These are phyloP conservation scores for Pisolithus orientalis DNA, from an alignment of 768 basidiomycete genomes.

Conservation along the genomic window DNA sequence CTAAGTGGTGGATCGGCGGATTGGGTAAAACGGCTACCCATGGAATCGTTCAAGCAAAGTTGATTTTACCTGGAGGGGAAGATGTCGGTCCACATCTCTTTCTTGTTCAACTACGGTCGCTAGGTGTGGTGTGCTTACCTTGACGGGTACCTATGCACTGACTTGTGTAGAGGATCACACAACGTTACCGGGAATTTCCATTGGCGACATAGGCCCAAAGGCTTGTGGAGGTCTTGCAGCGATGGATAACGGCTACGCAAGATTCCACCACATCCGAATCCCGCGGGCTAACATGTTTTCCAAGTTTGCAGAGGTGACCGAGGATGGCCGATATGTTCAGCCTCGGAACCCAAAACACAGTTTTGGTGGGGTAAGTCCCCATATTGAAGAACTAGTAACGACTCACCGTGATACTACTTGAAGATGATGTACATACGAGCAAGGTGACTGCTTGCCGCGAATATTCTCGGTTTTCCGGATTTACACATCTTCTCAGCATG, in stretches of 20 bases:
- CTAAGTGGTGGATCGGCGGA: constrained; percentile 81
- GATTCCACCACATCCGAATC: constrained; percentile 59
- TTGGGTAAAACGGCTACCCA: constrained; percentile 70
- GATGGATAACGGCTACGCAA: constrained; percentile 64
- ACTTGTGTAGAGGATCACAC: constrained; percentile 48
- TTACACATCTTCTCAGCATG: constrained; percentile 41
- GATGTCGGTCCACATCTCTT: constrained; percentile 72
- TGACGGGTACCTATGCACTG: background rate
- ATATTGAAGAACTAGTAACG: background rate
- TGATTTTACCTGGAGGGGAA: constrained; percentile 55
- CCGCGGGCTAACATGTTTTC: constrained; percentile 70
- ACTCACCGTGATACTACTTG: background rate
- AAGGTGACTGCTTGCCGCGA: constrained; percentile 29
- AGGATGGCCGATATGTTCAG: constrained; percentile 55
- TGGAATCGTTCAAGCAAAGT: constrained; percentile 69
- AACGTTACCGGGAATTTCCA: constrained; percentile 50
- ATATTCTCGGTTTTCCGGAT: background rate
- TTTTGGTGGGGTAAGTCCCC: constrained; percentile 59
- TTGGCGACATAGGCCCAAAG: constrained; percentile 59
- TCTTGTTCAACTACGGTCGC: constrained; percentile 59
- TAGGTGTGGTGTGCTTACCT: constrained; percentile 35
- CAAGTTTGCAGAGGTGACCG: constrained; percentile 63
- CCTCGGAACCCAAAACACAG: constrained; percentile 71
- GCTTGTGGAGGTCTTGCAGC: constrained; percentile 35
- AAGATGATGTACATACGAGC: constrained; percentile 75